A percentile compares a stretch with the other conserved stretches of the same genome.
phyloP scores from a whole-genome alignment of 1,139 yeast genomes.

The Yamadazyma membranifaciens region DNA sequence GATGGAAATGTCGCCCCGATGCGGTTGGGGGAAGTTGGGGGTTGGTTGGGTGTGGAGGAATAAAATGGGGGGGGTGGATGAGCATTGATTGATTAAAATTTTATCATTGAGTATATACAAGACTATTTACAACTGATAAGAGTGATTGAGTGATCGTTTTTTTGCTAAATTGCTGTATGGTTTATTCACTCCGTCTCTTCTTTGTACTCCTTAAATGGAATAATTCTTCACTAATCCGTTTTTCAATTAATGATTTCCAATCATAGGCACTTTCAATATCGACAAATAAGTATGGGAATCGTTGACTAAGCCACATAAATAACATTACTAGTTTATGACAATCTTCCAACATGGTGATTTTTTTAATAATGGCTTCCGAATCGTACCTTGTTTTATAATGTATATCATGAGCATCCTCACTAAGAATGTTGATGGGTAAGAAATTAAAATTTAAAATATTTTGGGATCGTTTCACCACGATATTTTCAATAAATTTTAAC shows the following conservation, averaged over 20 bases:
- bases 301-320: conserved; percentile 82
- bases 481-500: conserved; percentile 34
- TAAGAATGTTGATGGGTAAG: conserved; percentile 29
- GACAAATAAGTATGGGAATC: conserved; percentile 79
- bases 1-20: neutral
- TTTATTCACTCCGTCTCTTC: neutral
- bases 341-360: conserved; percentile 57
- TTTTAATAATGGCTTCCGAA: conserved; percentile 27
- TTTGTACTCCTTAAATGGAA: conserved; percentile 27
- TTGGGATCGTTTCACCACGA: conserved; percentile 37
- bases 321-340: conserved; percentile 68
- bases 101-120: too few species aligned
- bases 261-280: conserved; percentile 76
- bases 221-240: conserved; percentile 62
- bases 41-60: conserved; percentile 5
- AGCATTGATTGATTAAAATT: too few species aligned
- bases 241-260: conserved; percentile 62
- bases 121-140: conserved; percentile 3
- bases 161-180: too few species aligned
- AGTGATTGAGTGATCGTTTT: too few species aligned
- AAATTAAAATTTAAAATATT: conserved; percentile 45
- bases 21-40: conserved; percentile 4
- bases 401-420: conserved; percentile 16
- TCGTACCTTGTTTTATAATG: conserved; percentile 13
- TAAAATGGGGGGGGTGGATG: neutral